Evolutionary conservation across 805 yeast species (phyloP).

Genomic region (Yarrowia bubula): DNA sequence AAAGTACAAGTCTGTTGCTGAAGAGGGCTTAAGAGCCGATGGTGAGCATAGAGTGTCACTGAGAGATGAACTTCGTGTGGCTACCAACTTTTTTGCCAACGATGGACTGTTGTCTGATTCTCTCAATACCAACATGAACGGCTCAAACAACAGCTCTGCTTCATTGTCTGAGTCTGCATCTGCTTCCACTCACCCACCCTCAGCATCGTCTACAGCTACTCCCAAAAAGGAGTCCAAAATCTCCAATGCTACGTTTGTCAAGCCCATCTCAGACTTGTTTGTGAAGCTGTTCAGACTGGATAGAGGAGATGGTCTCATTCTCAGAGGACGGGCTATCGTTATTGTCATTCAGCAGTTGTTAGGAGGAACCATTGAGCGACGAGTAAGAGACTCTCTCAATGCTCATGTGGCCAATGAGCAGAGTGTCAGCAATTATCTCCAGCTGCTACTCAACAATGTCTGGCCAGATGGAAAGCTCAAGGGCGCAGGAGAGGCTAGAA

Average conservation of each 20-base stretch:
- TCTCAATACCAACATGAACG: not conserved
- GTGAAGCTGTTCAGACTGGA: constrained; percentile 67
- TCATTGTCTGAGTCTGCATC: not conserved
- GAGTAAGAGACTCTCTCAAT: constrained; percentile 44
- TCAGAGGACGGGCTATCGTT: constrained; percentile 79
- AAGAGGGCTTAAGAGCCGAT: not conserved
- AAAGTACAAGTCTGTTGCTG: constrained; percentile 28
- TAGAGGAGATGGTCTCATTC: constrained; percentile 61
- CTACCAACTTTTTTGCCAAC: constrained; percentile 14
- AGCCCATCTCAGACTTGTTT: constrained; percentile 77
- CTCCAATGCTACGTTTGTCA: constrained; percentile 52
- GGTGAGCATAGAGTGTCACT: constrained; percentile 50
- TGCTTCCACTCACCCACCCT: not conserved
- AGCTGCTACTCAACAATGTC: constrained; percentile 37
- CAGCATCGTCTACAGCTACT: not conserved
- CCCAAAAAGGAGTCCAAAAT: constrained; percentile 6
- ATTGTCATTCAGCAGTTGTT: constrained; percentile 79
- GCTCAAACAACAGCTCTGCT: not conserved
- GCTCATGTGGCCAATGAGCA: constrained; percentile 39
- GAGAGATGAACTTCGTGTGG: constrained; percentile 28
- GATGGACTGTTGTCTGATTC: constrained; percentile 8
- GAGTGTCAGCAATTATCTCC: constrained; percentile 30
- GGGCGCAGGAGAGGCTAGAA: constrained; percentile 40
- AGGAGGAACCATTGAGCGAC: constrained; percentile 82
- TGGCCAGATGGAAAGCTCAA: constrained; percentile 57